Evolutionary conservation across 441 rosid genomes (phyloP), one percentile per base, ranked within the genome.

Genomic region (Arabidopsis hybrid): DNA sequence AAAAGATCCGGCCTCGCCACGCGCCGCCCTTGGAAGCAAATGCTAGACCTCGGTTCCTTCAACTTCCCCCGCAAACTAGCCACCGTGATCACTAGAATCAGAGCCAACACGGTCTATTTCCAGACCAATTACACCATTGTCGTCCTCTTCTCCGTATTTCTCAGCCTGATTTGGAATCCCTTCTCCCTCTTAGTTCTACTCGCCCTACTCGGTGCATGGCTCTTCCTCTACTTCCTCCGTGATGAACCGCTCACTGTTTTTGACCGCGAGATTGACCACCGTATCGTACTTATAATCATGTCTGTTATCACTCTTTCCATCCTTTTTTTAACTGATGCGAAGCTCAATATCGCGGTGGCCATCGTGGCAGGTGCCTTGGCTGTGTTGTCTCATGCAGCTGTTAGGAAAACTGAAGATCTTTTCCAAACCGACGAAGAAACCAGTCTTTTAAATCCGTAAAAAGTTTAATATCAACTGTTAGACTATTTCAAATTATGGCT

Each of bases 161-260:
- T 89, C 18, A 86, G 95, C 62, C 81, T 89, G 0, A 50, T 89
- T 3, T 89, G 91, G 91, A 86, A 85, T 17, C 90, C 95, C 45
- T 73, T 89, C 72, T 84, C 90, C 31, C 84, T 89, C 53, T 75
- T 87, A 1, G 83, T 87, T 61, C 79, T 89, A 73, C 7, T 85
- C 8, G 72, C 65, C 43, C 78, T 89, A 81, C 75, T 86, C 81
- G 87, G 80, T 1, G 84, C 80, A 7, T 89, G 95, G 95, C 66
- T 89, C 9, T 89, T 86, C 74, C 82, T 87, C 43, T 87, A 89
- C 79, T 89, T 89, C 83, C 72, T 87, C n/a, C 86, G 95, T 3
- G 95, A 87, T 16, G 87, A 89, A 76, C 95, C 90, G 3, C 72
- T 86, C 62, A 71, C 71, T 46, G 72, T 87, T 5, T 79, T 85